These are phyloP conservation scores for Fusarium sp. DNA, from an alignment of 2,329 filamentous ascomycete species.

Conservation along the genomic window DNA sequence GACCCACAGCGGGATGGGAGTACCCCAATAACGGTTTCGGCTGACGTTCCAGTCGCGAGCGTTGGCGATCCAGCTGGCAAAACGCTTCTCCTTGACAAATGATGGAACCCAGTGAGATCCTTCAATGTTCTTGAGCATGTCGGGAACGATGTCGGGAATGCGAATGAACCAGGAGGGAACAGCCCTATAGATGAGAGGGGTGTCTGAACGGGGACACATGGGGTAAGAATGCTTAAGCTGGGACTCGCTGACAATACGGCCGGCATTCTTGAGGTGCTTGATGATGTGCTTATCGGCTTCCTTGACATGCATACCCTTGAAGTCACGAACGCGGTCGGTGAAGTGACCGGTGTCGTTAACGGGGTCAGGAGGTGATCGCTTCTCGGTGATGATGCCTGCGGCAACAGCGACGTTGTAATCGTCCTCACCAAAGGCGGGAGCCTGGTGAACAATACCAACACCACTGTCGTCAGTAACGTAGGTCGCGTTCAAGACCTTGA, in stretches of 20 bases:
- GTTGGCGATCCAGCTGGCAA: conserved; percentile 90
- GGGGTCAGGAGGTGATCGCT: conserved; percentile 85
- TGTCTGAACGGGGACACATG: conserved; percentile 95
- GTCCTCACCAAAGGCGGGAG: conserved; percentile 93
- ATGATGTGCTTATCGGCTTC: conserved; percentile 93
- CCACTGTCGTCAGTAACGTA: conserved; percentile 93
- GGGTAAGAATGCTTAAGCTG: conserved; percentile 93
- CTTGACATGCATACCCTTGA: conserved; percentile 89
- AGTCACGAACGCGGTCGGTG: conserved; percentile 80
- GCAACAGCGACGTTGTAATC: conserved; percentile 88
- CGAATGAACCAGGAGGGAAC: conserved; percentile 96
- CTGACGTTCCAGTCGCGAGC: conserved; percentile 97
- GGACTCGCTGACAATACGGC: conserved; percentile 83
- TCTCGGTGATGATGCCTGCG: conserved; percentile 79
- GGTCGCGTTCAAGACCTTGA: conserved; percentile 81
- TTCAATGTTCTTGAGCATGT: conserved; percentile 92
- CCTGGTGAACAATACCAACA: conserved; percentile 93
- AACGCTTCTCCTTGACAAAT: conserved; percentile 90
- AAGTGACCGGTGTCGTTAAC: conserved; percentile 88
- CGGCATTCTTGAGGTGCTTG: conserved; percentile 82
- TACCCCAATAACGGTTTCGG: conserved; percentile 95
- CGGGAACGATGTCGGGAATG: conserved; percentile 82
- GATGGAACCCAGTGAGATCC: conserved; percentile 91
- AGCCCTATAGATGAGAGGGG: conserved; percentile 89
- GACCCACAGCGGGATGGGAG: conserved; percentile 90